Conservation (phyloP, 176 grass and related monocot species). For the Lolium rigidum region DNA sequence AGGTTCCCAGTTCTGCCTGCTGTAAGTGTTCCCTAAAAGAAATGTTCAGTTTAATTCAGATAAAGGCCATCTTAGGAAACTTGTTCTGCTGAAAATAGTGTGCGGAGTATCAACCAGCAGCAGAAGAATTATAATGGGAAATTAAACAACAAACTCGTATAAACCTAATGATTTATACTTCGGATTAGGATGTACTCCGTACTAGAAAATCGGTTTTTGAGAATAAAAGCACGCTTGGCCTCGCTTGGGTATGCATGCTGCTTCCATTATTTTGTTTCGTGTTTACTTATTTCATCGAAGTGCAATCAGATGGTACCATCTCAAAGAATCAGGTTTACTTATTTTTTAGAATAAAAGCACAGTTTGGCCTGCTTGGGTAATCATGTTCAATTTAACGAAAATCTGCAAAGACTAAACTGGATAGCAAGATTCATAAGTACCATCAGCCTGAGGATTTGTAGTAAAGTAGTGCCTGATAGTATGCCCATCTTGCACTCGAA, state of each 20-base stretch:
- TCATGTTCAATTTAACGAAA: constrained; percentile 18
- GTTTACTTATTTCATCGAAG: constrained; percentile 11
- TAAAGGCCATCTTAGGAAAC: too few relatives aligned
- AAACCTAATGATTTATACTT: constrained; percentile 20
- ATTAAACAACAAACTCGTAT: background rate
- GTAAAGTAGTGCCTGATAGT: constrained; percentile 67
- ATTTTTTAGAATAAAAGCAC: too few relatives aligned
- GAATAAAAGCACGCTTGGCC: background rate
- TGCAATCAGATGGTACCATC: constrained; percentile 6
- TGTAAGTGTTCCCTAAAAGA: too few relatives aligned
- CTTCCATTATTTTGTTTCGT: constrained; percentile 17
- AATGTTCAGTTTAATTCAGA: too few relatives aligned
- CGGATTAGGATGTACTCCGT: background rate
- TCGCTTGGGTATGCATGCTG: background rate
- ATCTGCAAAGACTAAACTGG: background rate
- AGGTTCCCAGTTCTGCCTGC: too few relatives aligned
- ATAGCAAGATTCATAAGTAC: constrained; percentile 51
- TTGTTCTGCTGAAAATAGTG: constrained; percentile 56
- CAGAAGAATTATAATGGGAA: background rate
- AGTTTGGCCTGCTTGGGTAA: too few relatives aligned
- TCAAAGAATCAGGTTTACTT: constrained; percentile 7
- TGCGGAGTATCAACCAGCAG: constrained; percentile 26
- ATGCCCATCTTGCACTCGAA: constrained; percentile 70
- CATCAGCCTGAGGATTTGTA: constrained; percentile 49
- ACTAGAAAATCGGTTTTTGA: constrained; percentile 12